Conservation (phyloP, 306 rosid species). For the Gillenia trifoliata region DNA sequence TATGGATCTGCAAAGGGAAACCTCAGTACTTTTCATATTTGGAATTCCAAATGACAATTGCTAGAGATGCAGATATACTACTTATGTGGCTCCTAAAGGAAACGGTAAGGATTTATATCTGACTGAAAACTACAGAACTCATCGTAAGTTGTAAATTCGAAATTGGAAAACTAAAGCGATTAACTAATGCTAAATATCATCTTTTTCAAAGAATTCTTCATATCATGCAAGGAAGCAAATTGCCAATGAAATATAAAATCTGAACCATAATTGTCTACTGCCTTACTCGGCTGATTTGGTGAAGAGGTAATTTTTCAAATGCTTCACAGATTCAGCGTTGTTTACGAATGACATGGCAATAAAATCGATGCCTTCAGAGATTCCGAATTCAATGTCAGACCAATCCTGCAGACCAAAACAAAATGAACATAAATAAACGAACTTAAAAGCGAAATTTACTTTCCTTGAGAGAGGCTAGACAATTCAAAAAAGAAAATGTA, state of each 20-base stretch:
- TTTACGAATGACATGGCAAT: slow-evolving; percentile 84
- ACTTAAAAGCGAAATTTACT: not conserved
- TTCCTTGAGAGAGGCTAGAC: not conserved
- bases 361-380: slow-evolving; percentile 68
- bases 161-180: no score
- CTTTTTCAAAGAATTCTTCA: not conserved
- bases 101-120: not conserved
- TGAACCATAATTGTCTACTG: slow-evolving; percentile 11
- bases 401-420: slow-evolving; percentile 57
- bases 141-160: no score
- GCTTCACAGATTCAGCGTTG: slow-evolving; percentile 50
- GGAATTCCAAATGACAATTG: not conserved
- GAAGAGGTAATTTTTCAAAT: slow-evolving; percentile 60
- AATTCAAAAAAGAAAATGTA: not conserved
- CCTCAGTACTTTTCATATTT: not conserved
- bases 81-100: not conserved
- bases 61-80: not conserved
- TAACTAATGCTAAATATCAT: not conserved
- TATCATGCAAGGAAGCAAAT: not conserved
- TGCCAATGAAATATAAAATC: not conserved
- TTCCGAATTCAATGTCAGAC: slow-evolving; percentile 74
- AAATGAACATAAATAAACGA: not conserved
- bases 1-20: slow-evolving; percentile 45
- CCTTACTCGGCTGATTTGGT: slow-evolving; percentile 66
- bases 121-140: no score